Evolutionary conservation across 345 rosid genomes (phyloP).

Genomic region (Firmiana major): DNA sequence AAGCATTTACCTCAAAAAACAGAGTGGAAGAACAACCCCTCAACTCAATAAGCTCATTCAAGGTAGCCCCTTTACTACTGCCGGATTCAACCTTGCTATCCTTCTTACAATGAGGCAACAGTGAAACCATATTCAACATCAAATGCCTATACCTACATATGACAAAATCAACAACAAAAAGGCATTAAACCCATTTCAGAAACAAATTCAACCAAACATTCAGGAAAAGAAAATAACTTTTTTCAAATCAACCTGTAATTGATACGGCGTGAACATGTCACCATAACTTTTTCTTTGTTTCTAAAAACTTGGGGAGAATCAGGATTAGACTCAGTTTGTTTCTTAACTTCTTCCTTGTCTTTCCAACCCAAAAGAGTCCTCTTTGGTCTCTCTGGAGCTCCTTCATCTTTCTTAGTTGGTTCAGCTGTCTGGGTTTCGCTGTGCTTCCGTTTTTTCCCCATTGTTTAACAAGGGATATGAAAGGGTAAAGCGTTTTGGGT

Average conservation of each 20-base stretch:
- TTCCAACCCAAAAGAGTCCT: conserved; percentile 84
- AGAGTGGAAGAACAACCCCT: conserved; percentile 77
- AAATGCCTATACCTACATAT: conserved; percentile 73
- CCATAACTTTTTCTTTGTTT: conserved; percentile 91
- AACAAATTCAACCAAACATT: neutral
- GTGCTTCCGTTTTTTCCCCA: conserved; percentile 86
- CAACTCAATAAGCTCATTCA: conserved; percentile 88
- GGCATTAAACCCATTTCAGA: neutral
- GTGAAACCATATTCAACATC: conserved; percentile 92
- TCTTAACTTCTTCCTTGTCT: conserved; percentile 41
- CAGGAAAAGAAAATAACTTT: neutral
- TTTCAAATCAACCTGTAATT: conserved; percentile 55
- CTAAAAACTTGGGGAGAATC: conserved; percentile 39
- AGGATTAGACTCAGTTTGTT: conserved; percentile 15
- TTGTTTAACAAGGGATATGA: conserved; percentile 7
- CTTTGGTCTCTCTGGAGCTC: conserved; percentile 58
- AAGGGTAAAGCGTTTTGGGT: neutral
- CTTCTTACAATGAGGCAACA: conserved; percentile 91
- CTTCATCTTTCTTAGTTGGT: conserved; percentile 42
- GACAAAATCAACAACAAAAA: neutral
- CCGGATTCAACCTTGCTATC: conserved; percentile 85
- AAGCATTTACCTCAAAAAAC: conserved; percentile 73
- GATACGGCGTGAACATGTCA: conserved; percentile 90
- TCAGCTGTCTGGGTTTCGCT: conserved; percentile 44
- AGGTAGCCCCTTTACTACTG: conserved; percentile 67